phyloP scores from a whole-genome alignment of 805 yeast species.

The Cyberlindnera xylosilytica region DNA sequence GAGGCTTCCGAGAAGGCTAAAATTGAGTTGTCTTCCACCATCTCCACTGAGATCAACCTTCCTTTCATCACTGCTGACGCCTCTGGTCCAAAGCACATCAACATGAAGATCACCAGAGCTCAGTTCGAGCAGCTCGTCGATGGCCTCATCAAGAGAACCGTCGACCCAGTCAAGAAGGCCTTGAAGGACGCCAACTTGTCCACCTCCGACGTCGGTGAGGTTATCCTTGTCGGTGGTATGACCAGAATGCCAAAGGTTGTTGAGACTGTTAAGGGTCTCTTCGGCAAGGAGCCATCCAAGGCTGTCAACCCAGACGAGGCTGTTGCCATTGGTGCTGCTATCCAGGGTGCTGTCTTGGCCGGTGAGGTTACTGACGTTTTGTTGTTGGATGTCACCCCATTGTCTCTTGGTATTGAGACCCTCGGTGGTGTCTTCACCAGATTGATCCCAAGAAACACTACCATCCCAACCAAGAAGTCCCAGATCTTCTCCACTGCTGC shows the following conservation, averaged over 20 bases:
- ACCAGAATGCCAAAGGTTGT: slow-evolving; percentile 84
- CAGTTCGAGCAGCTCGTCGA: slow-evolving; percentile 68
- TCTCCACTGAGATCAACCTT: slow-evolving; percentile 58
- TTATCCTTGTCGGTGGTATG: slow-evolving; percentile 84
- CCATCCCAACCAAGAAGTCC: slow-evolving; percentile 98
- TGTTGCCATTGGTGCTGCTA: slow-evolving; percentile 86
- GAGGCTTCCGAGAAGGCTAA: slow-evolving; percentile 79
- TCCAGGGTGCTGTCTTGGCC: slow-evolving; percentile 82
- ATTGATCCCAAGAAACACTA: slow-evolving; percentile 97
- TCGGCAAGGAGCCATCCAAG: slow-evolving; percentile 65
- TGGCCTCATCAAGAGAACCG: slow-evolving; percentile 62
- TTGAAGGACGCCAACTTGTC: slow-evolving; percentile 69
- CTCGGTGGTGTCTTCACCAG: slow-evolving; percentile 99
- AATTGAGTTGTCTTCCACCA: slow-evolving; percentile 69
- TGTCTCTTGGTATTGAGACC: slow-evolving; percentile 97
- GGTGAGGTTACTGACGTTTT: slow-evolving; percentile 87
- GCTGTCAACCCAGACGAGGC: slow-evolving; percentile 87
- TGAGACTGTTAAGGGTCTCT: slow-evolving; percentile 56
- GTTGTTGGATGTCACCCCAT: slow-evolving; percentile 97
- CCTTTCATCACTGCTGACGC: slow-evolving; percentile 59
- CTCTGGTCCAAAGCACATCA: slow-evolving; percentile 57
- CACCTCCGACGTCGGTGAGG: slow-evolving; percentile 68
- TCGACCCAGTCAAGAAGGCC: slow-evolving; percentile 75
- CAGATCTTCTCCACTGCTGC: slow-evolving; percentile 97
- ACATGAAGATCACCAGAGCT: slow-evolving; percentile 57